Percentiles rank a stretch among this genome's conserved stretches.
Conservation (phyloP, 2,329 filamentous ascomycete genomes). For the Colletotrichum sp. region DNA sequence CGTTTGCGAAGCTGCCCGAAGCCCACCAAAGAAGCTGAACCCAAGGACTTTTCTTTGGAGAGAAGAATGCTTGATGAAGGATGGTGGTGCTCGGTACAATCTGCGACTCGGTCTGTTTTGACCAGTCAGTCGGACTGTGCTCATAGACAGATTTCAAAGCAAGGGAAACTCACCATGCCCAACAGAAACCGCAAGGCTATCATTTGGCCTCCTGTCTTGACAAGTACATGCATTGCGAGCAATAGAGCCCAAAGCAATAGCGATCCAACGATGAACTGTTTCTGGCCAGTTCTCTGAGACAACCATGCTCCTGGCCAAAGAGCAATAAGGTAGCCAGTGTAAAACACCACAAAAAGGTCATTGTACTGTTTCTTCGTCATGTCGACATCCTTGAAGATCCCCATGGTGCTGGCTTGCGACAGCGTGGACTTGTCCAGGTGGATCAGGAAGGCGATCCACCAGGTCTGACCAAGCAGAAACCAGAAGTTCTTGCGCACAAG, state of each 20-base stretch:
- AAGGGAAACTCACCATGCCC: conserved; percentile 23
- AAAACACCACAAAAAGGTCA: conserved; percentile 26
- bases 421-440: conserved; percentile 29
- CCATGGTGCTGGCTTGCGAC: conserved; percentile 27
- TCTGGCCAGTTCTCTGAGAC: conserved; percentile 26
- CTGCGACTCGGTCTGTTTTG: conserved; percentile 28
- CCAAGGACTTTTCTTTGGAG: conserved; percentile 32
- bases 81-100: conserved; percentile 31
- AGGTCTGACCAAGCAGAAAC: conserved; percentile 26
- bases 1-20: conserved; percentile 30
- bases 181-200: conserved; percentile 26
- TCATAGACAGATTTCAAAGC: not conserved
- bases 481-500: conserved; percentile 27
- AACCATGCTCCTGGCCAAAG: conserved; percentile 27
- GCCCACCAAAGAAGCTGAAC: conserved; percentile 33
- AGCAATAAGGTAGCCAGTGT: conserved; percentile 27
- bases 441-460: conserved; percentile 23
- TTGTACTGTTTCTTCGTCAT: conserved; percentile 27
- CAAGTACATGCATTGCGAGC: conserved; percentile 26
- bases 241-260: conserved; percentile 27
- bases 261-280: conserved; percentile 26
- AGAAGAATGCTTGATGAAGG: conserved; percentile 31
- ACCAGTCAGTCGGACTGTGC: not conserved
- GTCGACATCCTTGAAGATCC: conserved; percentile 28
- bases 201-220: conserved; percentile 25